Evolutionary conservation across 257 asterid genomes (phyloP), one percentile per base, ranked within the genome.

Genomic region (Hygrophila difformis): DNA sequence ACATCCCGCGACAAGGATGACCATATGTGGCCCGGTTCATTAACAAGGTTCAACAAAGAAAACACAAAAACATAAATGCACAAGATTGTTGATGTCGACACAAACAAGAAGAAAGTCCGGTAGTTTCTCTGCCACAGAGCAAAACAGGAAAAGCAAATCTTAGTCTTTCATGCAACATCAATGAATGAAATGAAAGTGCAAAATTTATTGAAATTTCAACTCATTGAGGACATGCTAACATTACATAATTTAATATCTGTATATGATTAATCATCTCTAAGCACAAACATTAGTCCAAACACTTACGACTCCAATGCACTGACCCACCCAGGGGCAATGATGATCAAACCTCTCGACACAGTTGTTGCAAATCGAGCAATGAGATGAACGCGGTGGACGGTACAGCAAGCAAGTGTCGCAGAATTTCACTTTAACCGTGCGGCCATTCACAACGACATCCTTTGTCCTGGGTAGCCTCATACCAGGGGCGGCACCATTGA

Each of bases 311-410:
- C 96, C 96, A 5, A 89, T 85, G 51, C 98, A 85, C 74, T 89
- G 98, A 42, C 94, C 96, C 37, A 85, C 87, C 96, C 93, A 89
- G 1, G 98, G 96, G 54, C 98, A 89, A 69, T 85, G 98, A 61
- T 89, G 98, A 82, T 89, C 98, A 17, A 89, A 82, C 61, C 92
- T 77, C 81, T 85, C 79, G 61, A 89, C 94, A 18, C 98, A 89
- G 60, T 81, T 88, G 67, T 88, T 88, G 89, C 95, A 88, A 42
- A 84, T 73, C 4, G 97, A 88, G 83, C 96, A 89, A 70, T 89
- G 95, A 56, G 95, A 88, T 9, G 93, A 88, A 35, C 95, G 95
- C 14, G 95, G 93, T 1, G 97, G 94, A 39, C 95, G 94, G 63
- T 84, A 88, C 12, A 88, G 55, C 61, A 78, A 56, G 53, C 97